These are phyloP conservation scores for Fusarium oligoseptatum DNA, from an alignment of 2,329 filamentous ascomycete genomes.

Conservation along the genomic window DNA sequence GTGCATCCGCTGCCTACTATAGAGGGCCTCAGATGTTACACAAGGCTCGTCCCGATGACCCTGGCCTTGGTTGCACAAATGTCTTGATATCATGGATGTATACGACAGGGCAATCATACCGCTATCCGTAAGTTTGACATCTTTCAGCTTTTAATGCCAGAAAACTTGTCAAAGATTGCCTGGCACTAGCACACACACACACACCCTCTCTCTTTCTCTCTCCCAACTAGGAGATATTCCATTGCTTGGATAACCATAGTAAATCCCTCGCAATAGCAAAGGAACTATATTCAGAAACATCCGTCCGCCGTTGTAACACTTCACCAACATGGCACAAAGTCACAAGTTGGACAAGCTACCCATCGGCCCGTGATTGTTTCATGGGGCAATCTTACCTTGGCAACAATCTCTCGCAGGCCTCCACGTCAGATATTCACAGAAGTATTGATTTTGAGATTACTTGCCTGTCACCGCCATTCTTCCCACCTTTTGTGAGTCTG, in stretches of 20 bases:
- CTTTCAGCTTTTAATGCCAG: too few relatives aligned
- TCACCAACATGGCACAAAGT: not conserved
- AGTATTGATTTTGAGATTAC: not conserved
- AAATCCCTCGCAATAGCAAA: not conserved
- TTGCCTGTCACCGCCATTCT: not conserved
- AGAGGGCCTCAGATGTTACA: not conserved
- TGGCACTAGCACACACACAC: too few relatives aligned
- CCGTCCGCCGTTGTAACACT: not conserved
- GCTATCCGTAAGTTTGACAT: not conserved
- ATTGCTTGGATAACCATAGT: not conserved
- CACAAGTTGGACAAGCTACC: not conserved
- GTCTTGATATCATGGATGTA: not conserved
- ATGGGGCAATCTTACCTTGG: not conserved
- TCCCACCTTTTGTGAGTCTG: not conserved
- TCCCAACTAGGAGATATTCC: not conserved
- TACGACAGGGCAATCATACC: not conserved
- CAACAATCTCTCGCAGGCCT: not conserved
- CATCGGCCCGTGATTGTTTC: conserved; percentile 6
- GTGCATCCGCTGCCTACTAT: not conserved
- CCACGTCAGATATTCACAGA: not conserved
- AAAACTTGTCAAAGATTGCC: not conserved
- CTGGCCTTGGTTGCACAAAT: not conserved
- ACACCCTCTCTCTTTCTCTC: not conserved
- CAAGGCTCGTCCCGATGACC: conserved; percentile 4
- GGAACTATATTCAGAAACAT: not conserved